Percentiles rank a stretch among this genome's conserved stretches.
Evolutionary conservation across 2,329 filamentous ascomycete species (phyloP).

Genomic region (Aureobasidium sp.): DNA sequence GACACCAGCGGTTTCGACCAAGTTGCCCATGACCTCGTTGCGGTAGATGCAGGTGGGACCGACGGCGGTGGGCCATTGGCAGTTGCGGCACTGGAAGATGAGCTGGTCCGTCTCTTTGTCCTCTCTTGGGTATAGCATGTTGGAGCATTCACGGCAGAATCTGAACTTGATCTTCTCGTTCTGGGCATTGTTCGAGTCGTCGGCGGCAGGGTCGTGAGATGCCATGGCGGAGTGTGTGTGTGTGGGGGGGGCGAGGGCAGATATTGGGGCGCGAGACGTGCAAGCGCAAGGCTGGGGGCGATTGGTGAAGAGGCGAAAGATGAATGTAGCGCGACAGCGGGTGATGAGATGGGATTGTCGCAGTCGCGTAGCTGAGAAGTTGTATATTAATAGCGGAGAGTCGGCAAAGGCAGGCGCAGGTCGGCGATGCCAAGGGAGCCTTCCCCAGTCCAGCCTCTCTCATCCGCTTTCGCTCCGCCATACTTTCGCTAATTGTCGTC

Average conservation of each 20-base stretch:
- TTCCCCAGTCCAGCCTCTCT: background rate
- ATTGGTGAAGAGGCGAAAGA: no score
- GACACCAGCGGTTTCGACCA: conserved; percentile 92
- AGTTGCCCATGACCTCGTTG: conserved; percentile 83
- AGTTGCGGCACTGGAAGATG: conserved; percentile 93
- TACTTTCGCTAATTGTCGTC: background rate
- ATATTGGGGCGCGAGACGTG: background rate
- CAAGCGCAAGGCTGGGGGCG: background rate
- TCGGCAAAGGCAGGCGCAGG: no score
- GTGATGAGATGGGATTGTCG: no score
- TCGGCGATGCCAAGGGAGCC: background rate
- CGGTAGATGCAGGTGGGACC: conserved; percentile 94
- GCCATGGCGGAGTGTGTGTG: conserved; percentile 21
- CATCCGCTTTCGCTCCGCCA: background rate
- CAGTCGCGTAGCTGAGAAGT: no score
- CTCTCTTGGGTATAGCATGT: conserved; percentile 96
- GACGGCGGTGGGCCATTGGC: conserved; percentile 77
- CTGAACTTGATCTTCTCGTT: conserved; percentile 82
- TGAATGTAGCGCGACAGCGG: no score
- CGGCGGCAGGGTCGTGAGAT: conserved; percentile 27
- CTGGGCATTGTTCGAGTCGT: conserved; percentile 32
- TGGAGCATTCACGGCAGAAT: conserved; percentile 98
- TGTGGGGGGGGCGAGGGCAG: background rate
- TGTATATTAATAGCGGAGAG: no score
- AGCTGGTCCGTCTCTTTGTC: conserved; percentile 76